Evolutionary conservation across 805 yeast genomes (phyloP), one percentile per base, ranked within the genome.

Genomic region (Hemisphaericaspora nanyangensis): DNA sequence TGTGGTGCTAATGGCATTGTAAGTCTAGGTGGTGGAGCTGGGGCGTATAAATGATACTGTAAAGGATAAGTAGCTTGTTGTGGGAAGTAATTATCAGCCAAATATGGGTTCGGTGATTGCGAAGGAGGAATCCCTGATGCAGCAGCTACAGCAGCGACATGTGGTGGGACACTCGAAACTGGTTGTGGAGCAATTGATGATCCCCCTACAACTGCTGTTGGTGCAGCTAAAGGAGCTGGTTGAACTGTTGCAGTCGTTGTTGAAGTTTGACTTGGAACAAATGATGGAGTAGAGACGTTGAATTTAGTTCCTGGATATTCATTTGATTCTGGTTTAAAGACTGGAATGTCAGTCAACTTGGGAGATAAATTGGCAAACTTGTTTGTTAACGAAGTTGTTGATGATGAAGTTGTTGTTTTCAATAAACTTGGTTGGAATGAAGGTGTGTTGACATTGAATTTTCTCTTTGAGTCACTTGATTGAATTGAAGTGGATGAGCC

Each of bases 21-120:
- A 34, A 81, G 58, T 53, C 82, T 80, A 7, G 89, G 90, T 3
- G 90, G 87, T 7, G 96, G 91, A 22, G 79, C 74, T 2, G 97
- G 97, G 0, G 96, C 93, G 61, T 91, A 90, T 29, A 88, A 63
- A 61, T 90, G 96, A 56, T 86, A 85, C 52, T 88, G 88, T 31
- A 86, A 63, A 0, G 85, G 84, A 47, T 64, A 79, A 34, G 48
- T 46, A 6, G 32, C 18, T n/a, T 34, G 37, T 12, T n/a, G 31
- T 7, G 12, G 10, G 26, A 31, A 18, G 25, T 17, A 31, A 22
- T 33, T 11, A 24, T 37, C 54, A 40, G 52, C 45, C 34, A 55
- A 60, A 18, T 54, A 47, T 12, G 51, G 43, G 15, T 46, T 45
- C 13, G 52, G 47, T 5, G 24, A 6, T 30, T 30, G 34, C 16